A percentile compares a stretch with the other conserved stretches of the same genome.
phyloP scores from a whole-genome alignment of 2,329 filamentous ascomycete genomes.

The Dothideomycetidae sp. region DNA sequence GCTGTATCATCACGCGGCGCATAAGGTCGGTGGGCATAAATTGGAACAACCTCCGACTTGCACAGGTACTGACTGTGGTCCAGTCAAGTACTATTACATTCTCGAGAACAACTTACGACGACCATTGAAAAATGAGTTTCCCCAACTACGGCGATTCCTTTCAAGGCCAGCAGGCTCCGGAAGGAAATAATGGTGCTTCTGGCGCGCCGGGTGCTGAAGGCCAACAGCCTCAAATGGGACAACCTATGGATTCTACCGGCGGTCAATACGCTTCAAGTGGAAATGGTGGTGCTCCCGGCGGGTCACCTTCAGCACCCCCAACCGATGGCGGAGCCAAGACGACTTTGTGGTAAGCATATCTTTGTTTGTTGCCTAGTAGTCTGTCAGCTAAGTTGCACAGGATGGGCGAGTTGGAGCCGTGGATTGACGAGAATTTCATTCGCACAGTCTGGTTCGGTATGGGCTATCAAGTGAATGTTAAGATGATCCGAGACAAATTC shows the following conservation, averaged over 20 bases:
- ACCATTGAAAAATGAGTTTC: slow-evolving; percentile 45
- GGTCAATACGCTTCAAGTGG: slow-evolving; percentile 31
- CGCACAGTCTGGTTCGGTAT: slow-evolving; percentile 89
- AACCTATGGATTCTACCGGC: slow-evolving; percentile 37
- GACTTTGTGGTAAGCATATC: slow-evolving; percentile 36
- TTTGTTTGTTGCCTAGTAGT: too few species aligned
- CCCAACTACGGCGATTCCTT: slow-evolving; percentile 48
- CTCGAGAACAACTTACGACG: background rate
- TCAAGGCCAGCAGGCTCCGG: slow-evolving; percentile 42
- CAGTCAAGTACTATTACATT: slow-evolving; percentile 1
- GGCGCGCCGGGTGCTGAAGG: slow-evolving; percentile 36
- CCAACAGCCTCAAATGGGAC: slow-evolving; percentile 41
- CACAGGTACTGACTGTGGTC: background rate
- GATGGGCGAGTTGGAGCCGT: slow-evolving; percentile 98
- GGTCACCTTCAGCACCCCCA: slow-evolving; percentile 20
- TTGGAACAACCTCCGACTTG: background rate
- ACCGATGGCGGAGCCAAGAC: slow-evolving; percentile 34
- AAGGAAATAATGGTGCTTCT: slow-evolving; percentile 35
- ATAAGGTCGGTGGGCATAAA: slow-evolving; percentile 1
- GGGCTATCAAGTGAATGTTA: slow-evolving; percentile 91
- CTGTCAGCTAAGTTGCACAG: slow-evolving; percentile 34
- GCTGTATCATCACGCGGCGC: slow-evolving; percentile 2
- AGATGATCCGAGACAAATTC: slow-evolving; percentile 99
- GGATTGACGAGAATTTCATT: slow-evolving; percentile 99
- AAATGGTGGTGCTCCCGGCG: slow-evolving; percentile 31